Base-by-base conservation (phyloP, 2,329 filamentous ascomycete genomes). In the Colletotrichum brevisporum region DNA sequence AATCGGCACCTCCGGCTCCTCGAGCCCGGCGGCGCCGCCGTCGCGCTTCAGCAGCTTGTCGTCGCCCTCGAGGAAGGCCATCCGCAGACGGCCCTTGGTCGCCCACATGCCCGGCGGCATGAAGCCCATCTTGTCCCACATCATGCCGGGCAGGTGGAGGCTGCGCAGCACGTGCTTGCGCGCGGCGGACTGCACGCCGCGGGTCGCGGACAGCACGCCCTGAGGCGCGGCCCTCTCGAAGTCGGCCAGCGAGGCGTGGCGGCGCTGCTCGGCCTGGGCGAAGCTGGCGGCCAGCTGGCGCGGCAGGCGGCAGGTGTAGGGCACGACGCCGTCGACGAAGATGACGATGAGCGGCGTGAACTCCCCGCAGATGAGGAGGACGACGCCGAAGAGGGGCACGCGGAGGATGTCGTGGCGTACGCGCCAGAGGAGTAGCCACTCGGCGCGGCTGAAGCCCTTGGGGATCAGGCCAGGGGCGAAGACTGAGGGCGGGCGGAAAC, bases 241-340 rank as follows among this genome's bases (percentile, higher is more conserved):
- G 18, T 81, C 78, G 52, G 83, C 79, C 75, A 90, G 89, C 9
- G 85, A 85, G 1, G 76, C 76, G 39, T 72, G 76, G 10, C 91
- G 83, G 10, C 88, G 80, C 56, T 82, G 78, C 76, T 93, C 88
- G 1, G 84, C 80, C 72, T 86, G 84, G 59, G 88, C 81, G 68
- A 89, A 80, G 47, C 89, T 86, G 43, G 84, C 80, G 9, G 85
- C 82, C 6, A 93, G 83, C 81, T 98, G 95, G 47, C 82, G 83
- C 0, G 95, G 95, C 67, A 98, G 92, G 12, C 94, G 89, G 79
- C 95, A 98, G 0, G 94, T 92, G 74, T 89, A 89, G 0, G 95
- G 95, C 27, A 97, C 92, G 24, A 94, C 83, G 45, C 83, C 83
- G 21, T 90, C 90, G 27, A 97, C 82, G 39, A 90, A 87, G 6